Evolutionary conservation across 164 flowering plant genomes (phyloP).

Genomic region (Magnolia kwangsiensis): DNA sequence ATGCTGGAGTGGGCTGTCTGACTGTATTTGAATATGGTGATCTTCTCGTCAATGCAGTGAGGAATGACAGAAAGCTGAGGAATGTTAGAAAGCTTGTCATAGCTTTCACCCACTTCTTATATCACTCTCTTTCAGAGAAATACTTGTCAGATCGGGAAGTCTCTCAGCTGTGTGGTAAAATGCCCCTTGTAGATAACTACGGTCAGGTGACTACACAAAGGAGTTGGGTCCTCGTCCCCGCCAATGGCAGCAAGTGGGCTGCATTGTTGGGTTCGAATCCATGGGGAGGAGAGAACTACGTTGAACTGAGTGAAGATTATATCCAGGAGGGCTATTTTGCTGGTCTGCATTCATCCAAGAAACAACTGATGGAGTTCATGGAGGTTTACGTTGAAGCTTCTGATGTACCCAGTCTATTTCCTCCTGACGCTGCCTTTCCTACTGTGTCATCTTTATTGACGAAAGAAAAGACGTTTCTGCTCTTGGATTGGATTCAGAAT

Average conservation of each 20-base stretch:
- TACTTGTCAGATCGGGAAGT: slow-evolving; percentile 11
- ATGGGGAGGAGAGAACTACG: slow-evolving; percentile 37
- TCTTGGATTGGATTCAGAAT: slow-evolving; percentile 48
- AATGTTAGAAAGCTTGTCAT: slow-evolving; percentile 4
- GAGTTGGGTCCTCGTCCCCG: slow-evolving; percentile 55
- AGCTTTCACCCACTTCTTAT: slow-evolving; percentile 27
- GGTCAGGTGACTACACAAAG: slow-evolving; percentile 21
- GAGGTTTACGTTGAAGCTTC: slow-evolving; percentile 26
- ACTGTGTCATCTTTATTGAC: slow-evolving; percentile 44
- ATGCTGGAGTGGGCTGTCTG: slow-evolving; percentile 2
- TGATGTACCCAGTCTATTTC: slow-evolving; percentile 55
- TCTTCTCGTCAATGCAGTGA: background rate
- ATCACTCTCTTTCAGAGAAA: slow-evolving; percentile 28
- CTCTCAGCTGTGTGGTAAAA: slow-evolving; percentile 18
- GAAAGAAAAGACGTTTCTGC: slow-evolving; percentile 43
- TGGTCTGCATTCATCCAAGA: slow-evolving; percentile 22
- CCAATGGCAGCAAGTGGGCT: slow-evolving; percentile 55
- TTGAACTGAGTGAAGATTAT: slow-evolving; percentile 55
- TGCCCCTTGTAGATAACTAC: slow-evolving; percentile 48
- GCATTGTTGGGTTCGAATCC: slow-evolving; percentile 46
- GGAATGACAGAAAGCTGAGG: slow-evolving; percentile 5
- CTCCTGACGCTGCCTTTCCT: slow-evolving; percentile 48
- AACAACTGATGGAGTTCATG: slow-evolving; percentile 36
- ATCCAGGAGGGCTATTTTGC: slow-evolving; percentile 31
- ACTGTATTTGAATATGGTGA: background rate